Evolutionary conservation across 371 early-diverging fungal species (phyloP).

Genomic region (Vairimorpha ceranae): DNA sequence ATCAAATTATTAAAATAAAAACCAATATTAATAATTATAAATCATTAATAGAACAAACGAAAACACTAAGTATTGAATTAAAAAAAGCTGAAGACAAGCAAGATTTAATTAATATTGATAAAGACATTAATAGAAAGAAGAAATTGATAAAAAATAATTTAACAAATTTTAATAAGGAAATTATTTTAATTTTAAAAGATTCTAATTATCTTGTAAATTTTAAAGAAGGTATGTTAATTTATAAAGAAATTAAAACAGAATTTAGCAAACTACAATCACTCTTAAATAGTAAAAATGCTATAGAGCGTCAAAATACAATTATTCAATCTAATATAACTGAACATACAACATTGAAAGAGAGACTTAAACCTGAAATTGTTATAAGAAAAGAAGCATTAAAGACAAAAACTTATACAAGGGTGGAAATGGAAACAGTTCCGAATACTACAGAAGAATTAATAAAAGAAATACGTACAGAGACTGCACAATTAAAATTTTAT

Average conservation of each 20-base stretch:
- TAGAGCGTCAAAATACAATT: neutral
- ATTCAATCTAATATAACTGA: neutral
- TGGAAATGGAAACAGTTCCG: constrained; percentile 26
- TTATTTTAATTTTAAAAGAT: constrained; percentile 13
- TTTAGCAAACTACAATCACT: neutral
- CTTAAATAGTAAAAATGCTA: neutral
- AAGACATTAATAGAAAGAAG: neutral
- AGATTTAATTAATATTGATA: neutral
- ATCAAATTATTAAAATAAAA: constrained; percentile 19
- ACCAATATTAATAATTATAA: constrained; percentile 20
- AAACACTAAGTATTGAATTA: neutral
- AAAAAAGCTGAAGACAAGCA: neutral
- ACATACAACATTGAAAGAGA: constrained; percentile 5
- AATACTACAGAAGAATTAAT: constrained; percentile 41
- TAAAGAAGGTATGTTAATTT: neutral
- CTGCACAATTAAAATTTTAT: constrained; percentile 36
- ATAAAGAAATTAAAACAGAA: constrained; percentile 15
- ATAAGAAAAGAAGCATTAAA: constrained; percentile 17
- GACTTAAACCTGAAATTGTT: constrained; percentile 26
- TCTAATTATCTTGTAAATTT: neutral
- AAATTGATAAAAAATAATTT: constrained; percentile 4
- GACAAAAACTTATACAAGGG: neutral
- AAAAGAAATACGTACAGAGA: constrained; percentile 21
- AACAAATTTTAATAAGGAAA: neutral
- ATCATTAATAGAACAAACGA: neutral